phyloP scores from a whole-genome alignment of 345 rosid genomes.

The Ceriops zippeliana region DNA sequence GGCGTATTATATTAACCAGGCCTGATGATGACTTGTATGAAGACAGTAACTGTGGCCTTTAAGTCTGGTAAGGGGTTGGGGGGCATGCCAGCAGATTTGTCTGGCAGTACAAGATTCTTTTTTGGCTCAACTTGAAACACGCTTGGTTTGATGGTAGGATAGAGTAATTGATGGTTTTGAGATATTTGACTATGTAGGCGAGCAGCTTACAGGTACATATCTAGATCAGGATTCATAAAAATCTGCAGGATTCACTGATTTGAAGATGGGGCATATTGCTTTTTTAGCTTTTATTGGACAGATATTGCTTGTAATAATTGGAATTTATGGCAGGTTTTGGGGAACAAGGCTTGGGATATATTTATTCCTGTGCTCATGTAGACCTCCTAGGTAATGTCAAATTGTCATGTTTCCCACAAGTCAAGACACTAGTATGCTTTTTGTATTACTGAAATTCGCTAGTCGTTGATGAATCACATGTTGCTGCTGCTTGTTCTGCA shows the following conservation, averaged over 20 bases:
- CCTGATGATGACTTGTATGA: conserved; percentile 4
- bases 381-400: conserved; percentile 10
- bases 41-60: background rate
- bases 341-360: background rate
- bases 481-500: too few relatives aligned
- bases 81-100: conserved; percentile 42
- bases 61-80: conserved; percentile 22
- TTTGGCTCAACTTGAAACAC: conserved; percentile 23
- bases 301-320: conserved; percentile 8
- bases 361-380: conserved; percentile 18
- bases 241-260: background rate
- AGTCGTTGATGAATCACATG: too few relatives aligned
- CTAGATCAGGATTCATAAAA: background rate
- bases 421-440: background rate
- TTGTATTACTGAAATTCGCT: too few relatives aligned
- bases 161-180: conserved; percentile 11
- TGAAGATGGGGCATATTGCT: conserved; percentile 8
- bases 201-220: background rate
- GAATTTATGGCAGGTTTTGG: background rate
- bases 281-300: conserved; percentile 3
- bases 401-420: background rate
- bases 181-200: background rate
- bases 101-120: conserved; percentile 34
- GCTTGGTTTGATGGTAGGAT: conserved; percentile 13
- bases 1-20: conserved; percentile 3